Base-by-base conservation (phyloP, 2,329 filamentous ascomycete species). In the Bipolaris sorokiniana region DNA sequence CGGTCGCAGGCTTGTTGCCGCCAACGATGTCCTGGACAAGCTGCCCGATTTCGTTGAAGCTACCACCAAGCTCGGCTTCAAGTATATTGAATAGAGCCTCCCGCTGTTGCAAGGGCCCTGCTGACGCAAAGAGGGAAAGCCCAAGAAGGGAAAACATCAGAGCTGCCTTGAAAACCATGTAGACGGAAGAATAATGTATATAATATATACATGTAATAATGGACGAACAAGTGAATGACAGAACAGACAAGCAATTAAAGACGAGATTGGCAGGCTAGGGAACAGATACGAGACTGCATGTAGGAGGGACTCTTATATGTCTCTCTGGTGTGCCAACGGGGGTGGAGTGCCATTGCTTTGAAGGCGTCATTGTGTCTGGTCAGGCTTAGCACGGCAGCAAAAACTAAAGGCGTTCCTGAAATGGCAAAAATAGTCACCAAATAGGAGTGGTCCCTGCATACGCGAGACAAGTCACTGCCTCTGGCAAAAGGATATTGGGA, bases 21-120 rank as follows among this genome's bases (percentile, higher is more conserved):
- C 50, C 40, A 9, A 75, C 49, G 9, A 75, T 64, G 44, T 74
- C 70, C 38, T 70, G 67, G 52, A 75, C 68, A 4, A 66, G 56
- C 28, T 71, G 54, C 18, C 51, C 51, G 1, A 75, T 47, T 1
- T 51, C 44, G 10, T 58, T 48, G 5, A 68, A 59, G 10, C 54
- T 34, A 3, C 68, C 70, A 4, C 37, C 62, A 26, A 74, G 48
- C 0, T 73, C 38, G 16, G 68, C 65, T 15, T 73, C 72, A 9
- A 72, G 9, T 9, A 20, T 6, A 15, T 48, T 22, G 65, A 66
- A 66, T 23, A 55, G 41, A 33, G 66, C 57, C 23, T 66, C 59
- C 22, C 66, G 67, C 18, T 57, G 56, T 31, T 70, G 62, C 20
- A 71, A 37, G 7, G 70, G 70, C 46, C 58, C 52, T 22, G 70